phyloP scores from a whole-genome alignment of 805 yeast genomes.

The Candida suzukii region DNA sequence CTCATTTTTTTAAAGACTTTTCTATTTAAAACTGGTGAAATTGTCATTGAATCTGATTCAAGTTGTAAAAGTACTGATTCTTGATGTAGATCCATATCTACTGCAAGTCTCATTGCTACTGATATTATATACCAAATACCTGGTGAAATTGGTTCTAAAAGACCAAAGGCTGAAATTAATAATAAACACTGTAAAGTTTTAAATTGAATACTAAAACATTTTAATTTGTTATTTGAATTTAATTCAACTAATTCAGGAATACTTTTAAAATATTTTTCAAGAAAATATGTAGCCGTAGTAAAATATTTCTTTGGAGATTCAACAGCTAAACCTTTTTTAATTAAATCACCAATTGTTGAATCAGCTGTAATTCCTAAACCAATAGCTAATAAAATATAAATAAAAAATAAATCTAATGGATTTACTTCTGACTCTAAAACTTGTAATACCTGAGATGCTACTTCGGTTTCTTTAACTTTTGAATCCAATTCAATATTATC shows the following conservation, averaged over 20 bases:
- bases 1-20: background rate
- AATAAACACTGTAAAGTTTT: slow-evolving; percentile 34
- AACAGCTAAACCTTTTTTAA: background rate
- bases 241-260: slow-evolving; percentile 4
- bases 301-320: slow-evolving; percentile 6
- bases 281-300: slow-evolving; percentile 6
- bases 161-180: slow-evolving; percentile 32
- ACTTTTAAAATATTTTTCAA: slow-evolving; percentile 7
- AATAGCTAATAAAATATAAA: slow-evolving; percentile 10
- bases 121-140: slow-evolving; percentile 43
- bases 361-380: slow-evolving; percentile 7
- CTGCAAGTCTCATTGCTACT: slow-evolving; percentile 34
- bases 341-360: background rate
- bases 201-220: slow-evolving; percentile 12
- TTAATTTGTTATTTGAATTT: background rate
- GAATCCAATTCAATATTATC: background rate
- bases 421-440: slow-evolving; percentile 1
- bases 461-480: background rate
- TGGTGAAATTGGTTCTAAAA: slow-evolving; percentile 39
- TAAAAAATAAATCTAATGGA: slow-evolving; percentile 8
- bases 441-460: background rate
- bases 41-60: background rate
- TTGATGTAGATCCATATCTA: slow-evolving; percentile 39
- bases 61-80: slow-evolving; percentile 16
- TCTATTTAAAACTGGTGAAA: background rate